phyloP scores from a whole-genome alignment of 2,329 filamentous ascomycete genomes.

The Botrytis elliptica region DNA sequence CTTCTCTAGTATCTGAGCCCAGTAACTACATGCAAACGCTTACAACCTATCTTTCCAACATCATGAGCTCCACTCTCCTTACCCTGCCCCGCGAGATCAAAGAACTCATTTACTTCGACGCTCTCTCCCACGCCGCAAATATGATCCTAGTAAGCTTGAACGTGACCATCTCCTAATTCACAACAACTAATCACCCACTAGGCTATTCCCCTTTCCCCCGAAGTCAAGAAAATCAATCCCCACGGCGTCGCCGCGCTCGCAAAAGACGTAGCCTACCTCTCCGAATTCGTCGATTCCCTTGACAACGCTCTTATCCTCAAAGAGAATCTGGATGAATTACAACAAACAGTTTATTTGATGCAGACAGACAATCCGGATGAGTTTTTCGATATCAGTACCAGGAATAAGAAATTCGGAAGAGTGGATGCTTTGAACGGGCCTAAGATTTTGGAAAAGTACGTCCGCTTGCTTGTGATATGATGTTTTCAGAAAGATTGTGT shows the following conservation, averaged over 20 bases:
- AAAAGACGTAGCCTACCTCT: slow-evolving; percentile 79
- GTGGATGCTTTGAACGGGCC: slow-evolving; percentile 91
- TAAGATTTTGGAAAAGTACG: slow-evolving; percentile 85
- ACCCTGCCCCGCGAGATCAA: slow-evolving; percentile 95
- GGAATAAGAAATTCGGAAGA: slow-evolving; percentile 90
- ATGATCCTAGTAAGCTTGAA: slow-evolving; percentile 66
- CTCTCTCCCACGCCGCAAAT: slow-evolving; percentile 83
- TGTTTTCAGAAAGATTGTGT: neutral
- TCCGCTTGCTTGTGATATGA: slow-evolving; percentile 13
- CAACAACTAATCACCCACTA: slow-evolving; percentile 17
- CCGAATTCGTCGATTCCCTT: slow-evolving; percentile 81
- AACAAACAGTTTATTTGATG: slow-evolving; percentile 89
- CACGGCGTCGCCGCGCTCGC: slow-evolving; percentile 79
- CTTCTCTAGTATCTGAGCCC: slow-evolving; percentile 65
- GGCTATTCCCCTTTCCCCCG: slow-evolving; percentile 56
- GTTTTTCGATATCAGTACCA: slow-evolving; percentile 86
- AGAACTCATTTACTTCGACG: slow-evolving; percentile 96
- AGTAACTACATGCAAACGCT: slow-evolving; percentile 95
- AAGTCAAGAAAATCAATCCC: slow-evolving; percentile 83
- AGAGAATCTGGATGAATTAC: slow-evolving; percentile 86
- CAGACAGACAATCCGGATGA: slow-evolving; percentile 89
- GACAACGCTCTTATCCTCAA: slow-evolving; percentile 82
- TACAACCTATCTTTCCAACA: slow-evolving; percentile 88
- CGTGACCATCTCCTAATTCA: neutral
- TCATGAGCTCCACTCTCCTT: slow-evolving; percentile 92